Evolutionary conservation across 169 alveolate species (phyloP).

Genomic region (Plasmodium inui): DNA sequence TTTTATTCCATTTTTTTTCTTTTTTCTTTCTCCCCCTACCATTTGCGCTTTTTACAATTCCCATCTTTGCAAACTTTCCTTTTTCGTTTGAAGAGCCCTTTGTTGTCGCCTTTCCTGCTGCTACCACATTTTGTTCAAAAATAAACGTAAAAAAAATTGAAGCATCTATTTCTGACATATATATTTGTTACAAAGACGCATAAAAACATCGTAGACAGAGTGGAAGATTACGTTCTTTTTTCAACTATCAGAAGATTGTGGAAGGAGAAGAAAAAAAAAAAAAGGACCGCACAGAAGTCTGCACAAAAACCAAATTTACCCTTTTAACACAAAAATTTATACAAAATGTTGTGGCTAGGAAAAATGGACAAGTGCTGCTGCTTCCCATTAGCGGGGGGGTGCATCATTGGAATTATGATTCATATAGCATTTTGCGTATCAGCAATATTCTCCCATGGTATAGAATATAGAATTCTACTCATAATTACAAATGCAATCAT

Average conservation of each 20-base stretch:
- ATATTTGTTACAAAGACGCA: background rate
- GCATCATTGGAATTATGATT: slow-evolving; percentile 13
- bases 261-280: background rate
- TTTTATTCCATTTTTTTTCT: background rate
- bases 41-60: background rate
- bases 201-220: background rate
- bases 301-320: background rate
- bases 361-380: slow-evolving; percentile 25
- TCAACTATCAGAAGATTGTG: background rate
- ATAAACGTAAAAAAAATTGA: background rate
- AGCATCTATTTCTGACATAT: background rate
- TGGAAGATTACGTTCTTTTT: background rate
- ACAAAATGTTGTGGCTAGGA: slow-evolving; percentile 2
- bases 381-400: slow-evolving; percentile 60
- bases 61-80: background rate
- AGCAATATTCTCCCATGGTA: slow-evolving; percentile 6
- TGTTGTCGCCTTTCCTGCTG: background rate
- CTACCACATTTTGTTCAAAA: background rate
- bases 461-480: background rate
- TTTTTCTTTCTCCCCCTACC: background rate
- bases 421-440: background rate
- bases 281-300: background rate
- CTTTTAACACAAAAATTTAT: slow-evolving; percentile 2
- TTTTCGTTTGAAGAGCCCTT: background rate
- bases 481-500: slow-evolving; percentile 6